Base-by-base conservation (phyloP, 2,329 filamentous ascomycete species). In the Xylariaceae sp. region DNA sequence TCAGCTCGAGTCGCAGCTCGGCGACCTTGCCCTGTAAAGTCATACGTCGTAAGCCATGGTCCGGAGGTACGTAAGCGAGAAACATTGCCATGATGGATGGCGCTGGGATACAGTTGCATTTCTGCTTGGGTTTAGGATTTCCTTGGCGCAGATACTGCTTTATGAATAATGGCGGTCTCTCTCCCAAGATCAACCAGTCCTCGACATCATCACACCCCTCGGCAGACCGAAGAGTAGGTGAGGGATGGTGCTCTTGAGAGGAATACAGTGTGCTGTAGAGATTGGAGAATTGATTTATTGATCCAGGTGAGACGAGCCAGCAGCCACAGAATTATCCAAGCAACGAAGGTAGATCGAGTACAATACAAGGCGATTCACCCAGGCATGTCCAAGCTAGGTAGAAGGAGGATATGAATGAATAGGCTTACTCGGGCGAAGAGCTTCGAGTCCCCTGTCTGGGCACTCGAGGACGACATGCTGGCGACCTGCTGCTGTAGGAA, bases 11-110 rank as follows among this genome's bases (percentile, higher is more conserved):
- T 69, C 94, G 90, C 67, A 99, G 79, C 81, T 99, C 94, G 55
- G 92, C 91, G 59, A 97, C 94, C 81, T 99, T 99, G 79, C 94
- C 94, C 94, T 99, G 88, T 75, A 72, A 63, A 68, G 71, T 70
- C 68, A 74, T 81, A 71, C 82, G 77, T 71, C 70, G 72, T 73
- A 67, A 74, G 68, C 67, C 63, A 63, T 70, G 66, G 55, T 64
- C 60, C 57, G 71, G 71, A 46, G 77, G 75, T 50, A 78, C 63
- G 54, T 80, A 80, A 61, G 77, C 72, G 53, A 80, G 68, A 58
- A 81, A 82, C 73, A 81, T 78, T 57, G 64, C 68, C 66, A 65
- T 65, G 54, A 46, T 48, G 50, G 44, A 48, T 45, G 49, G 45
- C 7, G 41, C 44, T 47, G 30, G 32, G 41, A 46, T 44, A 48